phyloP scores from a whole-genome alignment of 2,329 filamentous ascomycete species.

The Colletotrichum sp. region DNA sequence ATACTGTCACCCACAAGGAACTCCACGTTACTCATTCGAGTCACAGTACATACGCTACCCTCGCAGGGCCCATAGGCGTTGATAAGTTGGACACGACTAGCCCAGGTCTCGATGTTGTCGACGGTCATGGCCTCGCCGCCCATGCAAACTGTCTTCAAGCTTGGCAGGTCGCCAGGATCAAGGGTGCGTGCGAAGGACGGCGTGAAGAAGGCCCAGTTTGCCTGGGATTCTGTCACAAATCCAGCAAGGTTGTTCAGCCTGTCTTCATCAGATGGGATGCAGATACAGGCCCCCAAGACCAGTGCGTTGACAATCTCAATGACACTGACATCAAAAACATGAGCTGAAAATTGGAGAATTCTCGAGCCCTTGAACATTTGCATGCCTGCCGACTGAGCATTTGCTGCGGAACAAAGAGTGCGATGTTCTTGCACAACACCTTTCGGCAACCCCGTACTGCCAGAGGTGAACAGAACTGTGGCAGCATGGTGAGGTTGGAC shows the following conservation, averaged over 20 bases:
- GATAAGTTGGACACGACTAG: neutral
- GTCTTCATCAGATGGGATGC: conserved; percentile 40
- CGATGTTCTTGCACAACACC: conserved; percentile 46
- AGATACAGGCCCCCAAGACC: conserved; percentile 40
- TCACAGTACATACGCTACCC: conserved; percentile 15
- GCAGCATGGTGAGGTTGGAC: conserved; percentile 3
- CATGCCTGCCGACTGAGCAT: neutral
- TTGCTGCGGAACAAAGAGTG: conserved; percentile 26
- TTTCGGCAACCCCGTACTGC: conserved; percentile 58
- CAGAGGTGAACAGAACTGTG: conserved; percentile 57
- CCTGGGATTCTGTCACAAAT: neutral
- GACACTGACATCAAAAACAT: conserved; percentile 43
- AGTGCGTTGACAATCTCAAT: conserved; percentile 42
- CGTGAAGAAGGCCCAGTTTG: conserved; percentile 14
- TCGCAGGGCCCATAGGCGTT: conserved; percentile 13
- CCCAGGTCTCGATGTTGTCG: neutral
- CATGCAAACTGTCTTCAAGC: conserved; percentile 4
- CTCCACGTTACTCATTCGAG: neutral
- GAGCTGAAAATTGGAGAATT: conserved; percentile 27
- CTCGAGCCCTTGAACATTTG: neutral
- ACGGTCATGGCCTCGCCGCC: conserved; percentile 10
- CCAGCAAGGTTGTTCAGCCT: conserved; percentile 32
- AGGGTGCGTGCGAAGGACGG: conserved; percentile 10
- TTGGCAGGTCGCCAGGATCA: neutral
- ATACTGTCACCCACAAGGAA: neutral